Conservation (phyloP, 805 yeast genomes). For the Candida maesae region DNA sequence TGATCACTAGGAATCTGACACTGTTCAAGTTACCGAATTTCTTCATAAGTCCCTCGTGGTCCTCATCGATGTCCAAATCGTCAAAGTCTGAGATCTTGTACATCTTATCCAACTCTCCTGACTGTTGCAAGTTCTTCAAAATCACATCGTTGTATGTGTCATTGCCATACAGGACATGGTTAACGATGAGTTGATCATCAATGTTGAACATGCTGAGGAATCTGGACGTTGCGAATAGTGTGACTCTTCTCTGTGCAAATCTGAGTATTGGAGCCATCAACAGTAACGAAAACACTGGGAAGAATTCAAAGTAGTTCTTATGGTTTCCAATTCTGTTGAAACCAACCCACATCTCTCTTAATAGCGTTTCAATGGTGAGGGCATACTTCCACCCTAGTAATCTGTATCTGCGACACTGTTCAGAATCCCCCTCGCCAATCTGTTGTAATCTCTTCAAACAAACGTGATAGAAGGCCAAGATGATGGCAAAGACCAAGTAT, state of each 20-base stretch:
- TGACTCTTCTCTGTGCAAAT: conserved; percentile 18
- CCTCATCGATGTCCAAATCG: conserved; percentile 12
- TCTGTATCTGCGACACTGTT: conserved; percentile 3
- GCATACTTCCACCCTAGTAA: conserved; percentile 16
- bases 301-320: conserved; percentile 10
- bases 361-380: conserved; percentile 10
- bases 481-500: conserved; percentile 7
- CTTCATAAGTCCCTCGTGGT: conserved; percentile 2
- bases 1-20: conserved; percentile 10
- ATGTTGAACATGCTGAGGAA: conserved; percentile 9
- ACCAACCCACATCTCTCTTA: conserved; percentile 16
- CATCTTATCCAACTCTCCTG: conserved; percentile 7
- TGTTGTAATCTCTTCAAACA: conserved; percentile 17
- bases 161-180: conserved; percentile 14
- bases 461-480: conserved; percentile 15
- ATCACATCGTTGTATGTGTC: conserved; percentile 2
- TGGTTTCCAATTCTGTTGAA: conserved; percentile 10
- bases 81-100: conserved; percentile 10
- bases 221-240: conserved; percentile 10
- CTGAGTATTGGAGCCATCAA: conserved; percentile 16
- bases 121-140: conserved; percentile 2
- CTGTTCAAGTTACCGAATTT: conserved; percentile 10
- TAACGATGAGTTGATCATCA: conserved; percentile 13
- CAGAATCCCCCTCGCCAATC: conserved; percentile 8
- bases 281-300: conserved; percentile 10